phyloP scores from a whole-genome alignment of 768 basidiomycete species.

The Mycena galericulata region DNA sequence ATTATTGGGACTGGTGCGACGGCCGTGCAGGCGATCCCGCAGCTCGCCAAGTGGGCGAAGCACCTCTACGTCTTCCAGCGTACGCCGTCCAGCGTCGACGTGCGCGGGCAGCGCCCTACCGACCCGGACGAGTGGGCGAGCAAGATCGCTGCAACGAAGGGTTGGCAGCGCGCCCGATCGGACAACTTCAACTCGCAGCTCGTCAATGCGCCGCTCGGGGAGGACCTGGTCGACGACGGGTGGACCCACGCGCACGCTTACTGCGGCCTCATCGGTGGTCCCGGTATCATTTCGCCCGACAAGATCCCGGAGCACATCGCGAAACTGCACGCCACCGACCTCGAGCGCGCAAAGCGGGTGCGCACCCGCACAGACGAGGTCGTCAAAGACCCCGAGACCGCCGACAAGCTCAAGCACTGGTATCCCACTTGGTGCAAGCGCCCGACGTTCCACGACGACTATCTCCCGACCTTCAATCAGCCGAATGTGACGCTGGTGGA shows the following conservation, averaged over 20 bases:
- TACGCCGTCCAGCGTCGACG: constrained; percentile 31
- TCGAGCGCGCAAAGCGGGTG: constrained; percentile 8
- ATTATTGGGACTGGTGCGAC: constrained; percentile 36
- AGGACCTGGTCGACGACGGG: constrained; percentile 24
- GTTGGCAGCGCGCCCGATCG: constrained; percentile 29
- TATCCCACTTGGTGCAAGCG: constrained; percentile 37
- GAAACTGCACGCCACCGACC: constrained; percentile 11
- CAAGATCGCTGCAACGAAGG: constrained; percentile 18
- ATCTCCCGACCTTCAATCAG: constrained; percentile 33
- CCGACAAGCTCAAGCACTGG: constrained; percentile 31
- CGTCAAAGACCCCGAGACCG: constrained; percentile 26
- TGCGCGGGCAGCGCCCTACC: constrained; percentile 30
- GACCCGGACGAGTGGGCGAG: constrained; percentile 18
- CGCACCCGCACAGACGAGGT: constrained; percentile 9
- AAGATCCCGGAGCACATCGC: constrained; percentile 14
- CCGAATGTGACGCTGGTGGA: constrained; percentile 34
- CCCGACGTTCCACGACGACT: constrained; percentile 37
- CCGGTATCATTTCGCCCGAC: constrained; percentile 22
- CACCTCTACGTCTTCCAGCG: constrained; percentile 37
- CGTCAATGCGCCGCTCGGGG: neutral
- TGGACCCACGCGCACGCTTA: constrained; percentile 9
- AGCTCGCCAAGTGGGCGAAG: constrained; percentile 31
- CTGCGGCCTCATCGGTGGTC: constrained; percentile 10
- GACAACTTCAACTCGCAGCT: constrained; percentile 24
- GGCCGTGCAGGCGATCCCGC: constrained; percentile 33